A percentile compares a stretch with the other conserved stretches of the same genome.
Conservation (phyloP, 2,329 filamentous ascomycete genomes). For the Paraphaeosphaeria minitans region DNA sequence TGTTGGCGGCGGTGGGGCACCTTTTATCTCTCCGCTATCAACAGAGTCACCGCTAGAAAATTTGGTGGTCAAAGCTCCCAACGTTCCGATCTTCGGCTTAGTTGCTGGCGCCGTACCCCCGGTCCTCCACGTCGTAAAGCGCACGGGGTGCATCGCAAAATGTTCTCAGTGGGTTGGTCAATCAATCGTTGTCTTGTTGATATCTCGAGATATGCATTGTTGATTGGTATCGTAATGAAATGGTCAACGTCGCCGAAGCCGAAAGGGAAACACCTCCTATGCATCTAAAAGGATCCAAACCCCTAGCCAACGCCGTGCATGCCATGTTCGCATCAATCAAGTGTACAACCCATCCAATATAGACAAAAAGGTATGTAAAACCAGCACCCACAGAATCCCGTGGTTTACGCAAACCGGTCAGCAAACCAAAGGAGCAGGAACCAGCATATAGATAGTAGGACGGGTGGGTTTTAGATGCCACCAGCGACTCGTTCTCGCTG, state of each 20-base stretch:
- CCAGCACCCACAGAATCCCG: not conserved
- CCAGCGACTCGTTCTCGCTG: slow-evolving; percentile 49
- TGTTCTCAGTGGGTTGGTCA: not conserved
- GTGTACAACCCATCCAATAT: slow-evolving; percentile 1
- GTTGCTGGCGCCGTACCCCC: slow-evolving; percentile 7
- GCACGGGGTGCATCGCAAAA: not conserved
- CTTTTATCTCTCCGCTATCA: slow-evolving; percentile 13
- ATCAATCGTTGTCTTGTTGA: not conserved
- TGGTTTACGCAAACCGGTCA: not conserved
- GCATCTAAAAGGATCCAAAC: slow-evolving; percentile 8
- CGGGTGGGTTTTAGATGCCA: slow-evolving; percentile 25
- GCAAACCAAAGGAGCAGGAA: not conserved
- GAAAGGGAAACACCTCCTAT: slow-evolving; percentile 10
- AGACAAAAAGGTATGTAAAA: slow-evolving; percentile 3
- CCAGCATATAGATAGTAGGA: too few species aligned
- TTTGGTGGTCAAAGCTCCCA: slow-evolving; percentile 23
- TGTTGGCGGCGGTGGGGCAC: slow-evolving; percentile 12
- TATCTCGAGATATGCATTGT: slow-evolving; percentile 10
- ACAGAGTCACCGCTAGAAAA: slow-evolving; percentile 15
- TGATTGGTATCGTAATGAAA: slow-evolving; percentile 6
- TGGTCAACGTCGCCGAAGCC: not conserved
- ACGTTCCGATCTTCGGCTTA: slow-evolving; percentile 20
- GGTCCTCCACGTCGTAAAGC: not conserved
- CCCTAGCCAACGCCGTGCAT: slow-evolving; percentile 20
- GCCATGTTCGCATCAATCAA: slow-evolving; percentile 2